Evolutionary conservation across 2,329 filamentous ascomycete species (phyloP), one percentile per base, ranked within the genome.

Genomic region (Pseudopyricularia javanii): DNA sequence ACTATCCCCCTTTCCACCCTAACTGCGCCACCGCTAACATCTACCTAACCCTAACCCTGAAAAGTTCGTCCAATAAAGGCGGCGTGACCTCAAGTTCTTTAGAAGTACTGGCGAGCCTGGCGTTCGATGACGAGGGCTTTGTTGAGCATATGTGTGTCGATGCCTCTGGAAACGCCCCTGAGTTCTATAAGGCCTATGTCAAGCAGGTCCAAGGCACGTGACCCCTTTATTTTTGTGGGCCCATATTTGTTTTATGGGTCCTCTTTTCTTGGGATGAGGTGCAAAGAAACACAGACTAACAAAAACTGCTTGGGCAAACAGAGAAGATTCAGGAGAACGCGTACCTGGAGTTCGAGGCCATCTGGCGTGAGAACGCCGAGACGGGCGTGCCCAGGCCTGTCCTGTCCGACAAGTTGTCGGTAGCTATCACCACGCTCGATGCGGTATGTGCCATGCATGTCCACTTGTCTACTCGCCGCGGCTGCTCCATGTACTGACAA

Each of bases 131-230:
- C 59, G 74, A 81, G 54, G 82, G 84, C 58, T 98, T 98, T 71
- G 79, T 86, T 51, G 76, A 90, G 69, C 84, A 98, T 76, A 98
- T 98, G 93, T 98, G 93, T 70, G 80, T 93, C 58, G 82, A 90
- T 59, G 64, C 66, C 37, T 65, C 68, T 52, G 93, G 89, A 51
- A 80, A 84, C 50, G 82, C 84, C 2, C 93, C 93, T 0, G 79
- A 84, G 50, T 98, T 98, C 76, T 98, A 98, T 79, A 78, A 91
- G 65, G 80, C 82, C 45, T 98, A 98, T 63, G 93, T 98, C 61
- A 86, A 86, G 66, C 80, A 90, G 63, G 93, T 98, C 2, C 93
- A 98, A 70, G 79, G 81, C 57, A 90, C 85, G 64, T 45, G 40
- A 45, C 24, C 9, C 24, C 12, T n/a, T 20, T 43, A 24, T n/a